Evolutionary conservation across 192 early-diverging fungal genomes (phyloP).

Genomic region (Backusella sp.): DNA sequence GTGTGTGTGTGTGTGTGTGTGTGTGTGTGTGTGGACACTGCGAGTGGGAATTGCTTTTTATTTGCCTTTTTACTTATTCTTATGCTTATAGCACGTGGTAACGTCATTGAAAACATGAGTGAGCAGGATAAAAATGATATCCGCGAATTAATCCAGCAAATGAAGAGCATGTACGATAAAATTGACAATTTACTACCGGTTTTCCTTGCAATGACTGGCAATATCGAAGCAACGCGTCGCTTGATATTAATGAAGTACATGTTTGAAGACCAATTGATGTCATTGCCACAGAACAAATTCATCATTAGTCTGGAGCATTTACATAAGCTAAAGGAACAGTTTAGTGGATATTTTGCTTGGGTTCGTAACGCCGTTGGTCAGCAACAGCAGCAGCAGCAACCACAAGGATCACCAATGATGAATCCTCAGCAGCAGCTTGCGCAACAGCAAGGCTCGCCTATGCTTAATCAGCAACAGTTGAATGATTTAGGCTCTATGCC

Average conservation of each 20-base stretch:
- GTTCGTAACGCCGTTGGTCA: slow-evolving; percentile 35
- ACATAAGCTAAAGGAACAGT: slow-evolving; percentile 45
- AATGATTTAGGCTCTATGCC: background rate
- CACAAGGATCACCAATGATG: slow-evolving; percentile 12
- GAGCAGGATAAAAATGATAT: slow-evolving; percentile 46
- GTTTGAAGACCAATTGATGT: slow-evolving; percentile 50
- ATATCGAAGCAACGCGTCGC: slow-evolving; percentile 43
- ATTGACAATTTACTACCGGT: slow-evolving; percentile 49
- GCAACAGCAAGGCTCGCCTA: slow-evolving; percentile 12
- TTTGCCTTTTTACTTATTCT: background rate
- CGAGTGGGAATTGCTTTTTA: background rate
- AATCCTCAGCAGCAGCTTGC: background rate
- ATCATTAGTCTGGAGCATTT: slow-evolving; percentile 45
- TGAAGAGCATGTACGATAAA: slow-evolving; percentile 44
- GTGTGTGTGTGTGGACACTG: too few relatives aligned
- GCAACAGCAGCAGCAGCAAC: slow-evolving; percentile 2
- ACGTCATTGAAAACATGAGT: slow-evolving; percentile 28
- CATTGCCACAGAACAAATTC: slow-evolving; percentile 44
- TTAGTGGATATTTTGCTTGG: slow-evolving; percentile 46
- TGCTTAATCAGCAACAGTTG: background rate
- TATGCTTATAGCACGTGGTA: slow-evolving; percentile 24
- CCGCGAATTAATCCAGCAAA: slow-evolving; percentile 35
- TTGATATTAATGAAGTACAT: slow-evolving; percentile 56
- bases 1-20: too few relatives aligned
- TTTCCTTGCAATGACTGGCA: slow-evolving; percentile 45